Base-by-base conservation (phyloP, 2,329 filamentous ascomycete species). In the Aureobasidium zeae region DNA sequence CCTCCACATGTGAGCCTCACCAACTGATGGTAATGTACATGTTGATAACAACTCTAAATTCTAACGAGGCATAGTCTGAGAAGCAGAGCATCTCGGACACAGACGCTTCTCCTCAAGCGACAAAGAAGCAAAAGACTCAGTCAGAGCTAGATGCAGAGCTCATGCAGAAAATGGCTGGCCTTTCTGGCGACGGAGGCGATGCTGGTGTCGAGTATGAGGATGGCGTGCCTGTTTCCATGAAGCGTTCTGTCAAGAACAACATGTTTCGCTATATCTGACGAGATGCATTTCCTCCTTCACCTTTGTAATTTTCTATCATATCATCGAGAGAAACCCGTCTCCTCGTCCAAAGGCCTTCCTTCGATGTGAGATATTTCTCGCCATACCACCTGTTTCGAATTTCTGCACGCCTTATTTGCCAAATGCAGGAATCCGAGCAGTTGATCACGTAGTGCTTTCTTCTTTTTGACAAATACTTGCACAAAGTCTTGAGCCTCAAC, bases 131-230 rank as follows among this genome's bases (percentile, higher is more conserved):
- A 12, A 83, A 81, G 58, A 78, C 77, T 0, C 66, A 75, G 45
- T 68, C 74, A 0, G 70, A 86, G 53, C 59, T 76, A 1, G 83
- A 88, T 54, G 74, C 76, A 48, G 82, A 86, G 52, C 59, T 88
- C 17, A 69, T 70, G 29, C 58, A 70, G 47, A 83, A 78, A 48
- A 70, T 88, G 53, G 78, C 83, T 52, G 75, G 71, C 9, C 66
- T 81, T 21, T 71, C 80, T 0, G 83, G 83, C 1, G 82, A 80
- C 30, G 48, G 48, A 7, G 83, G 84, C 7, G 74, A 73, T 19
- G 69, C 81, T 3, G 84, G 83, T 1, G 65, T 88, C 4, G 83
- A 87, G 59, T 81, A 83, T 48, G 83, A 88, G 59, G 73, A 85
- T 52, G 84, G 84, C 0, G 73, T 80, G 57, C 76, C 83, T 0